Conservation (phyloP, 2,329 filamentous ascomycete genomes). For the Aschersonia sp. region DNA sequence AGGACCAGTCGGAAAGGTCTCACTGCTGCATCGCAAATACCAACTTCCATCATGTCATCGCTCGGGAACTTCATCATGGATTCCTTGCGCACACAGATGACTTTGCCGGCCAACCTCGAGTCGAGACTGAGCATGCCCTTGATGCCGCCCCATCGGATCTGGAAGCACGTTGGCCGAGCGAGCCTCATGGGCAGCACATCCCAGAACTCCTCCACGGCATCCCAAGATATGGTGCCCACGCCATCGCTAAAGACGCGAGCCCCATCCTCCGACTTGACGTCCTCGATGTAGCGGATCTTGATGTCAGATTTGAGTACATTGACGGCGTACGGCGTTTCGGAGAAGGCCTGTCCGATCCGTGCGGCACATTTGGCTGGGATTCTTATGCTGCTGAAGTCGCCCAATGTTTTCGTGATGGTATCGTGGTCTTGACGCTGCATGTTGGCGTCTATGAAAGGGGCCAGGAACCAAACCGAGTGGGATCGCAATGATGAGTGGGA, state of each 20-base stretch:
- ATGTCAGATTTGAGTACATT: constrained; percentile 25
- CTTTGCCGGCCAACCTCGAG: constrained; percentile 37
- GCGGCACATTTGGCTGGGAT: constrained; percentile 43
- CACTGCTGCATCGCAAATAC: constrained; percentile 57
- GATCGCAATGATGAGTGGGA: constrained; percentile 64
- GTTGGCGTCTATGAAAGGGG: constrained; percentile 26
- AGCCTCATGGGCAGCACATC: constrained; percentile 30
- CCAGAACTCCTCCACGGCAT: constrained; percentile 47
- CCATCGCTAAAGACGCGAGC: constrained; percentile 63
- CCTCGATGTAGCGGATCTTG: constrained; percentile 20
- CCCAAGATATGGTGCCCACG: constrained; percentile 56
- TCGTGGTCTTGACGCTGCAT: constrained; percentile 18
- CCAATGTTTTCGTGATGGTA: constrained; percentile 31
- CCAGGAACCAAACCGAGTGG: constrained; percentile 53
- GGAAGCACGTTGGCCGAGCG: constrained; percentile 48
- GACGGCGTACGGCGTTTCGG: constrained; percentile 56
- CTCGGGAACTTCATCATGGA: constrained; percentile 74
- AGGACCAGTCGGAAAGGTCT: constrained; percentile 55
- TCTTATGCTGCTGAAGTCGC: constrained; percentile 33
- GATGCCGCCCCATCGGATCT: constrained; percentile 59
- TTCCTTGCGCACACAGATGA: constrained; percentile 44
- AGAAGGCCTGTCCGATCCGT: constrained; percentile 54
- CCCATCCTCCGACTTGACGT: constrained; percentile 34
- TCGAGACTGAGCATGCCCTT: constrained; percentile 73
- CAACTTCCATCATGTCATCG: constrained; percentile 38